Percentiles rank a stretch among this genome's conserved stretches.
phyloP scores from a whole-genome alignment of 345 rosid species.

The Angophora floribunda region DNA sequence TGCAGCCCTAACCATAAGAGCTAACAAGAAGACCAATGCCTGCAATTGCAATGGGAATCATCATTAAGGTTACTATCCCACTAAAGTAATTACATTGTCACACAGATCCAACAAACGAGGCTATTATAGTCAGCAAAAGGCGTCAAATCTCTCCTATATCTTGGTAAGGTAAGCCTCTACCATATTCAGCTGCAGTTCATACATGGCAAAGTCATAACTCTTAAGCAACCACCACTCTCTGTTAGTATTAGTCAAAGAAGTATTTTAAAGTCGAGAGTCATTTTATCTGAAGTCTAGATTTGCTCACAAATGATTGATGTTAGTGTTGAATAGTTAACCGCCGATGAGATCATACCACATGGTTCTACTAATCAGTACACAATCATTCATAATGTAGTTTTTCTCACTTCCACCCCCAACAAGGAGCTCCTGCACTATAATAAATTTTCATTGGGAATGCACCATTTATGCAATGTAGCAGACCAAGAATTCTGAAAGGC shows the following conservation, averaged over 20 bases:
- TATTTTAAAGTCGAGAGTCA: background rate
- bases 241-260: background rate
- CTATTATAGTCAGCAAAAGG: background rate
- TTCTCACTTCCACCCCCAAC: background rate
- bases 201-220: background rate
- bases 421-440: background rate
- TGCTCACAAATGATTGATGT: background rate
- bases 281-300: background rate
- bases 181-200: background rate
- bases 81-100: background rate
- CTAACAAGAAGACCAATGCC: constrained; percentile 82
- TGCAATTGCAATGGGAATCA: constrained; percentile 18
- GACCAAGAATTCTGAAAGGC: background rate
- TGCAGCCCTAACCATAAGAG: constrained; percentile 73
- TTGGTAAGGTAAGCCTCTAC: background rate
- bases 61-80: background rate
- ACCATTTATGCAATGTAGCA: background rate
- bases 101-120: background rate
- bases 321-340: background rate
- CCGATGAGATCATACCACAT: background rate
- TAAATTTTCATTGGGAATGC: background rate
- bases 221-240: background rate
- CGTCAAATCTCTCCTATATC: background rate
- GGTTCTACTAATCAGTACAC: background rate
- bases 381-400: background rate